Base-by-base conservation (phyloP, 108 stramenopile species). In the Mediolabrus comicus region DNA sequence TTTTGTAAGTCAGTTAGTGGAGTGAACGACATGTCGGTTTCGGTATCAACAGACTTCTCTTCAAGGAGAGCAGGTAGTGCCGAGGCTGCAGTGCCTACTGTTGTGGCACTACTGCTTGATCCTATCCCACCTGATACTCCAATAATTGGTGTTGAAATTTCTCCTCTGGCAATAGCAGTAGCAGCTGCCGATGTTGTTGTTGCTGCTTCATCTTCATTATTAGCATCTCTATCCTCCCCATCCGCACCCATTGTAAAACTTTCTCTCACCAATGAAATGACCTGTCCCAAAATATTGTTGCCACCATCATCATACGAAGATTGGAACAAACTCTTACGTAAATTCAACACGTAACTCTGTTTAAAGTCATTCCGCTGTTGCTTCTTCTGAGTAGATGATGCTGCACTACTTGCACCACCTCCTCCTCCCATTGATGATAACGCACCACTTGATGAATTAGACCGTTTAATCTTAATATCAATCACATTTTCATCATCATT, bases 261-360 rank as follows among this genome's bases (percentile, higher is more conserved):
- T 11, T 67, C 60, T 7, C 62, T 41, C 4, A 41, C 62, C 51
- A 76, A 27, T 1, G 67, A 62, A 24, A 76, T 53, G 3, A 76
- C 32, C 11, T 62, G 46, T 7, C 75, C 75, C 13, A 76, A 51
- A 26, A 76, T 41, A 6, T 27, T 33, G 19, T 46, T 62, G 13
- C 17, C 7, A 2, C 39, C 38, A 35, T 53, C 72, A 16, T 66
- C 39, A 35, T 39, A 67, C 5, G 39, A 49, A 12, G 74, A 75
- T 25, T 66, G 65, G 39, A 76, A 76, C 41, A 76, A 62, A 64
- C 75, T 76, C 52, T 64, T 67, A 19, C 75, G 38, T 28, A 76
- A 55, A 38, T 76, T 62, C 32, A 76, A 58, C 3, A 76, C 75
- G 19, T 68, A 76, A n/a, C 62, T 63, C 39, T 76, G 75, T 28